Evolutionary conservation across 768 basidiomycete species (phyloP), one percentile per base, ranked within the genome.

Genomic region (Boletus barrowsii): DNA sequence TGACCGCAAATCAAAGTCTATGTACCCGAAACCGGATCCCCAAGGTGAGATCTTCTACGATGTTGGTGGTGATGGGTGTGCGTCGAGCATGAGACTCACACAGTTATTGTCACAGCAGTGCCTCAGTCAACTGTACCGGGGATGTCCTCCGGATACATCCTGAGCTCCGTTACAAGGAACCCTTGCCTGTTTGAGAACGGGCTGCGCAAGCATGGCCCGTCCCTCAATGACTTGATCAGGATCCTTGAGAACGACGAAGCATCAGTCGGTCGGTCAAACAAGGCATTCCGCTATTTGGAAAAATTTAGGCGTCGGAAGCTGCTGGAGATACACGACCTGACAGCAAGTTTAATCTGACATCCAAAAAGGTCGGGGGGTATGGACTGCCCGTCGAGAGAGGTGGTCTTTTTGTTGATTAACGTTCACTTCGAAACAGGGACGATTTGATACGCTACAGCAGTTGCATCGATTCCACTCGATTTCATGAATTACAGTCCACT

Each of bases 291-390:
- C 4, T 59, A 77, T 43, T 49, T 80, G 36, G 59, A 63, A 11
- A 79, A 76, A 53, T 76, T 79, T 53, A 63, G 62, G 48, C 62
- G 56, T 1, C 81, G 79, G 78, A 72, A 73, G 51, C 53, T 80
- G 24, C 60, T 67, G 36, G 64, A 49, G 11, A 62, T 81, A 32
- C 33, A 39, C 26, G 32, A 56, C 29, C 15, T 6, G 44, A 20
- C 13, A 47, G 44, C 22, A 47, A 10, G 29, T 42, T 39, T 32
- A 50, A 42, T 39, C 33, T 51, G 32, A 48, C 36, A 35, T 39
- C 20, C 11, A 18, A 49, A 45, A n/a, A 15, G 11, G 14, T 5
- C 18, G 32, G 42, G 20, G 15, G 33, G 1, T 18, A 29, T 9
- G 52, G 20, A 26, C 36, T 43, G 39, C 44, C 60, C 18, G 49